Conservation (phyloP, 345 rosid species). For the Salix dunnii region DNA sequence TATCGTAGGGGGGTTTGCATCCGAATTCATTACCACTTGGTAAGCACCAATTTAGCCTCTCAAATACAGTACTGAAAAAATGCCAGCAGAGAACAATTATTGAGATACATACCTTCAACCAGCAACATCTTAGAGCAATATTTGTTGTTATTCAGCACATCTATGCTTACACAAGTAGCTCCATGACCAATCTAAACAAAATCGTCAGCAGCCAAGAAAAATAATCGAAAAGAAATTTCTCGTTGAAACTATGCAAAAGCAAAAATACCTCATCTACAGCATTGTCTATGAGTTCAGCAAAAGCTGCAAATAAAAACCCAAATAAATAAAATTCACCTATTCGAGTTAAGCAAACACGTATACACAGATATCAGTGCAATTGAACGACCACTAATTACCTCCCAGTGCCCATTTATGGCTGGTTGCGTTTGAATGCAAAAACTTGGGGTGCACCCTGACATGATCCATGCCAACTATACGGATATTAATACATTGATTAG, state of each 20-base stretch:
- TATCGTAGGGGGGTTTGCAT: too few relatives aligned
- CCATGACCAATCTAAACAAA: conserved; percentile 40
- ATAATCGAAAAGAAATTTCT: background rate
- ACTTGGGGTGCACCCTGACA: conserved; percentile 90
- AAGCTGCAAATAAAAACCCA: conserved; percentile 43
- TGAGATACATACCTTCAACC: conserved; percentile 40
- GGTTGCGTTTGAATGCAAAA: conserved; percentile 91
- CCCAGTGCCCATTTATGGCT: conserved; percentile 99
- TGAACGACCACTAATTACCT: conserved; percentile 37
- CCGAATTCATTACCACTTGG: too few relatives aligned
- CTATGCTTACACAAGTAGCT: conserved; percentile 52
- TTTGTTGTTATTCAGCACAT: conserved; percentile 39
- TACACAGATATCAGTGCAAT: background rate
- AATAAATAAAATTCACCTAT: background rate
- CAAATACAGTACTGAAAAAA: background rate
- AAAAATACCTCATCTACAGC: conserved; percentile 71
- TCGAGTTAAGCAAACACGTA: background rate
- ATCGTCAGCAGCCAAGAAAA: background rate
- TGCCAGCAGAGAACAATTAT: background rate
- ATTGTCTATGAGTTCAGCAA: conserved; percentile 89
- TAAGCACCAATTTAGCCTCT: too few relatives aligned
- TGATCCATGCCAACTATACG: conserved; percentile 73
- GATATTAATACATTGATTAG: background rate
- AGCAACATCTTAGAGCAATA: conserved; percentile 40
- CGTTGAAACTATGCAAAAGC: background rate